Base-by-base conservation (phyloP, 495 filamentous ascomycete genomes). In the Aspergillus diversus region DNA sequence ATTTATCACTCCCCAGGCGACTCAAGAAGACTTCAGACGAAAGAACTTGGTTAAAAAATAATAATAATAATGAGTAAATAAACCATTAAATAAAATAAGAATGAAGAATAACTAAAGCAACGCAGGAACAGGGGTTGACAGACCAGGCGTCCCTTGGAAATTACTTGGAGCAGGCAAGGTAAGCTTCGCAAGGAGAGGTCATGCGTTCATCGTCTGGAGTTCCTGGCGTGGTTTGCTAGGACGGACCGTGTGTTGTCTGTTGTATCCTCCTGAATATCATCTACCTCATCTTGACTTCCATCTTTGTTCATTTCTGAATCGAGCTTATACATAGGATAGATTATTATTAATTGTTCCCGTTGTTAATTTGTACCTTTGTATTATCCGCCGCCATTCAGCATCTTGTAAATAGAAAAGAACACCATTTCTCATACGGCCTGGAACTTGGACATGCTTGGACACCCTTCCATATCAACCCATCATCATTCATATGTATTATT, bases 121-220 rank as follows among this genome's bases (percentile, higher is more conserved):
- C 21, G 21, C 16, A 50, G 47, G 47, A 50, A 50, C 47, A 50
- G 47, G 47, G 47, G 47, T 15, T 0, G 39, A 11, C 39, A 11
- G 47, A 33, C 1, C 21, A 27, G 21, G 21, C 21, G 21, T 34
- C 55, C 35, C 39, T 43, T 46, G 47, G 34, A 42, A 53, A 31
- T 17, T 53, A 52, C 53, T 42, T 53, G 53, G 60, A 54, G 35
- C 43, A 31, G 51, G 51, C 37, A 43, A 55, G 49, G 58, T 62
- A 56, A 56, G 59, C 59, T 55, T 62, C 58, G 47, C 48, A 47
- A 57, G 60, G 61, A 50, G 60, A 55, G 55, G 61, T 15, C 55
- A 55, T 55, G 59, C 61, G 61, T 58, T 63, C 61, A 49, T 35
- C 55, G 27, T 33, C 17, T 43, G 27, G 12, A 27, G 52, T 63